Evolutionary conservation across 2,329 filamentous ascomycete species (phyloP), one percentile per base, ranked within the genome.

Genomic region (Trichoderma atroviride): DNA sequence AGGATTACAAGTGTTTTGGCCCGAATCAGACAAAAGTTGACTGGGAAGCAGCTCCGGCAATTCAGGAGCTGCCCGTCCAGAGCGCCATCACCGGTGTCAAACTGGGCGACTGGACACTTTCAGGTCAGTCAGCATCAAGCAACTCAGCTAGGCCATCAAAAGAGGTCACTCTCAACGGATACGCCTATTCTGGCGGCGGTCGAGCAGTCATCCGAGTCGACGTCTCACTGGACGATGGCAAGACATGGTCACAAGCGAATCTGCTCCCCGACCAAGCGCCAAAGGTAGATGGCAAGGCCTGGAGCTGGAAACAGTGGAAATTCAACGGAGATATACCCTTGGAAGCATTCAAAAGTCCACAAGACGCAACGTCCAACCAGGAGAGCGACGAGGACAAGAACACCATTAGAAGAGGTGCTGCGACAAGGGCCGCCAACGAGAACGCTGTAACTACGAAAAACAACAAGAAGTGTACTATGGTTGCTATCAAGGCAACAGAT

Each of bases 1-100:
- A 86, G 22, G 89, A 92, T 75, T 91, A 92, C 79, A 91, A 91
- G 76, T 87, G 86, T 74, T 91, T 91, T 70, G 88, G 89, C 0
- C 89, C 89, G 4, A 90, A 90, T 74, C 83, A 89, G 76, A 80
- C 80, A 37, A 83, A 84, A 27, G 84, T 87, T 6, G 84, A 90
- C 76, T 91, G 89, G 88, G 86, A 88, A 61, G 81, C 81, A 29
- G 89, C 89, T 9, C 85, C 85, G 13, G 83, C 87, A 2, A 91
- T 91, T 35, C 89, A 92, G 72, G 89, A 91, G 74, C 86, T 91
- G 81, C 88, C 89, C 1, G 85, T 92, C 22, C 90, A 89, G 35
- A 89, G 87, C 69, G 89, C 89, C 61, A 89, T 92, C 66, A 91
- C 89, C 0, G 78, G 77, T 0, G 79, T 85, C 9, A 82, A 78